A percentile compares a stretch with the other conserved stretches of the same genome.
Evolutionary conservation across 208 protist genomes (phyloP).

Genomic region (Leishmania gerbilli): DNA sequence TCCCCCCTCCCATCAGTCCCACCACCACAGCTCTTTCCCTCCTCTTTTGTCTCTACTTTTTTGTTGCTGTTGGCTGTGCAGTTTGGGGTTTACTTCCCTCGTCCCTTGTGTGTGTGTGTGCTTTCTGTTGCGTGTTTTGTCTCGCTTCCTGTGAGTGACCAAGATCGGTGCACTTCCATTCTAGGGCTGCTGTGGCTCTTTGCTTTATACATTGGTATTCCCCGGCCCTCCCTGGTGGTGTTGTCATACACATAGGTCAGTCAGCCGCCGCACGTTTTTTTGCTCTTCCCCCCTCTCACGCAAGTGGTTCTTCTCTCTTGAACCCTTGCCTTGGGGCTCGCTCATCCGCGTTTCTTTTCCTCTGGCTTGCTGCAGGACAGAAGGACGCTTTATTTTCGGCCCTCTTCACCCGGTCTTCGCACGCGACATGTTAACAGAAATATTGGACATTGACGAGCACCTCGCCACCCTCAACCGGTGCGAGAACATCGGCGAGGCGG

Average conservation of each 20-base stretch:
- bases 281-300: not conserved
- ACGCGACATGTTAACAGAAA: conserved; percentile 29
- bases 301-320: not conserved
- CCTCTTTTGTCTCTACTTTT: conserved; percentile 1
- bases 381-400: not conserved
- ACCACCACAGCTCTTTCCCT: not conserved
- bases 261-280: not conserved
- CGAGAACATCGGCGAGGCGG: conserved; percentile 92
- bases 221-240: not conserved
- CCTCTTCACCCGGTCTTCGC: not conserved
- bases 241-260: not conserved
- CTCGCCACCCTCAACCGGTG: conserved; percentile 96
- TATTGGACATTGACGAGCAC: conserved; percentile 95
- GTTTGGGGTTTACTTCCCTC: not conserved
- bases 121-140: conserved; percentile 11
- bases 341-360: not conserved
- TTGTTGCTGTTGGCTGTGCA: conserved; percentile 6
- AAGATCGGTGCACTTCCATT: not conserved
- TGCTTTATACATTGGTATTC: conserved; percentile 18
- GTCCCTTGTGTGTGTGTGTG: not conserved
- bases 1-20: not conserved
- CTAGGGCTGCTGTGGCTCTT: conserved; percentile 14
- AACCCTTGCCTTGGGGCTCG: not conserved
- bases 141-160: conserved; percentile 7
- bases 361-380: not conserved